These are phyloP conservation scores for Phytophthora aleatoria DNA, from an alignment of 352 stramenopile genomes.

Conservation along the genomic window DNA sequence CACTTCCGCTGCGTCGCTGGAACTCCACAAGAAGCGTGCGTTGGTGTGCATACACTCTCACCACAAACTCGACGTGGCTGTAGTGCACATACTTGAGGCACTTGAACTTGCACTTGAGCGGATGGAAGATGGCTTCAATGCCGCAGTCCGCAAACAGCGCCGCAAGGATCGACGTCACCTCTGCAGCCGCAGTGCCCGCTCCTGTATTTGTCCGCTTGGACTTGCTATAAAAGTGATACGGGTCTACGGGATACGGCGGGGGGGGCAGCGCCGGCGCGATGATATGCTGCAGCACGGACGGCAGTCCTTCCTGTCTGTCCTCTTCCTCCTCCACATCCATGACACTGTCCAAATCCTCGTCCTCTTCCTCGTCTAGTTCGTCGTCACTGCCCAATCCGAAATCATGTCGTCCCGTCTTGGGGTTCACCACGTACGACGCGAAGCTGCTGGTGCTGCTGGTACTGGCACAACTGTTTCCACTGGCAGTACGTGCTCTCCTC, in stretches of 20 bases:
- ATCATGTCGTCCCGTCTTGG: conserved; percentile 41
- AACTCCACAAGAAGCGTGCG: conserved; percentile 69
- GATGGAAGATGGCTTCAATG: conserved; percentile 71
- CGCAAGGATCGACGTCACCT: conserved; percentile 47
- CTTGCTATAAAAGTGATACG: conserved; percentile 83
- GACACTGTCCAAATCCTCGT: conserved; percentile 23
- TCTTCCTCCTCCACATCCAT: conserved; percentile 27
- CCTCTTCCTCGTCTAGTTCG: conserved; percentile 23
- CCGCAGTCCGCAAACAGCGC: conserved; percentile 55
- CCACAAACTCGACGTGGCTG: conserved; percentile 81
- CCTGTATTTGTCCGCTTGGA: conserved; percentile 23
- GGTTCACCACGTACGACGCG: conserved; percentile 55
- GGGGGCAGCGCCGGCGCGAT: conserved; percentile 59
- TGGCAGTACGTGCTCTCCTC: conserved; percentile 57
- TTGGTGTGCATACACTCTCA: conserved; percentile 64
- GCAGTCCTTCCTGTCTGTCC: conserved; percentile 17
- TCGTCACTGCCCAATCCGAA: conserved; percentile 50
- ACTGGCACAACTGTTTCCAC: conserved; percentile 68
- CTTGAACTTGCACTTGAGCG: conserved; percentile 87
- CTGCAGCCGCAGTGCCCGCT: conserved; percentile 41
- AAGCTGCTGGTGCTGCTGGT: conserved; percentile 63
- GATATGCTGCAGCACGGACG: conserved; percentile 46
- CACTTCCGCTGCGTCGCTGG: conserved; percentile 72
- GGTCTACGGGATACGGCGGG: conserved; percentile 77
- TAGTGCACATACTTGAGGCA: conserved; percentile 88